phyloP scores from a whole-genome alignment of 1,284 basidiomycete genomes.

The Leccinum pachyderme region DNA sequence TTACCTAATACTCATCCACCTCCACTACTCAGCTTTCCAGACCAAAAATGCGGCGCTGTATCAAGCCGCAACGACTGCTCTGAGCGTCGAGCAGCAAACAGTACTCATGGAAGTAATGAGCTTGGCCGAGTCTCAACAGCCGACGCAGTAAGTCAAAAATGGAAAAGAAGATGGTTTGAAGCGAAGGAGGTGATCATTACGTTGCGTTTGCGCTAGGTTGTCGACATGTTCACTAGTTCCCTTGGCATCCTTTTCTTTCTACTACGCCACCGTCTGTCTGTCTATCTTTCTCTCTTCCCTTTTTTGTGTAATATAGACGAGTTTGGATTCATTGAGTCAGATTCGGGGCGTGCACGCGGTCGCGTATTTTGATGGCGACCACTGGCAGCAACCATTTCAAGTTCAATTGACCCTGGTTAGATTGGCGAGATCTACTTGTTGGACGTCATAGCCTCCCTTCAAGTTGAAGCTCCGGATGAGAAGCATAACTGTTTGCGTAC shows the following conservation, averaged over 20 bases:
- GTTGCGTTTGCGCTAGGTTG: neutral
- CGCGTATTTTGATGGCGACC: neutral
- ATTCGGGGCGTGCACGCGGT: neutral
- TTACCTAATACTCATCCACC: too few species aligned
- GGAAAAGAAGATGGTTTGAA: neutral
- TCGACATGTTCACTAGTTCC: neutral
- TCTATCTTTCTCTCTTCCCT: neutral
- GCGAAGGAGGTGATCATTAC: neutral
- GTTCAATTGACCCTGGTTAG: neutral
- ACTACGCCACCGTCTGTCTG: too few species aligned
- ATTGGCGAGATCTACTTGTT: neutral
- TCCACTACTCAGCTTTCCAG: constrained; percentile 57
- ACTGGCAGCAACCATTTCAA: neutral
- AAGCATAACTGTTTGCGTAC: neutral
- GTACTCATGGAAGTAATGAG: constrained; percentile 78
- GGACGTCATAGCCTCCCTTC: neutral
- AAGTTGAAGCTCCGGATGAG: too few species aligned
- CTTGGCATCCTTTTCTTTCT: neutral
- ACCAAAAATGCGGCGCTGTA: constrained; percentile 64
- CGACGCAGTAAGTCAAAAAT: constrained; percentile 6
- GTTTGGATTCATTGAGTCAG: neutral
- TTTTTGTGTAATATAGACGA: neutral
- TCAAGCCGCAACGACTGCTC: constrained; percentile 66
- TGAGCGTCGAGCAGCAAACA: constrained; percentile 72
- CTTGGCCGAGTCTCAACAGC: constrained; percentile 26